phyloP scores from a whole-genome alignment of 805 yeast species.

The Maudiozyma bulderi region DNA sequence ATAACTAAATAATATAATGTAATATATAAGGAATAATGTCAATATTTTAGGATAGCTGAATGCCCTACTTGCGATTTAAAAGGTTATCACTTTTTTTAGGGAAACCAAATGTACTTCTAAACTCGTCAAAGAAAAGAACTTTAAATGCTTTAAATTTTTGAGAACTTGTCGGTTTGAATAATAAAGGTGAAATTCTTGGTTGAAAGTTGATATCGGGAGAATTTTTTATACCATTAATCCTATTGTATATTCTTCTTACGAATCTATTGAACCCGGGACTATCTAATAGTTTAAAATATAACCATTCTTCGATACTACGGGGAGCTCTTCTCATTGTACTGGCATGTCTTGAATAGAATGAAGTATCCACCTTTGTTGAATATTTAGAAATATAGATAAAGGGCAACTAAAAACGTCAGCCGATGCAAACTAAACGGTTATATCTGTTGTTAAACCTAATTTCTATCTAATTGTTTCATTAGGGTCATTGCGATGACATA shows the following conservation, averaged over 20 bases:
- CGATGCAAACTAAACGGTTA: too few species aligned
- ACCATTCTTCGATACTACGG: constrained; percentile 39
- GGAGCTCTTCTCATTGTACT: constrained; percentile 19
- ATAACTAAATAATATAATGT: too few species aligned
- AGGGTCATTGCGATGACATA: too few species aligned
- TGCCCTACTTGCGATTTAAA: neutral
- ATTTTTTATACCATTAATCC: constrained; percentile 48
- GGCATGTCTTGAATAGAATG: neutral
- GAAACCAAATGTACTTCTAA: constrained; percentile 45
- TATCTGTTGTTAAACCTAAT: too few species aligned
- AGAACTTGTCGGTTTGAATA: constrained; percentile 39
- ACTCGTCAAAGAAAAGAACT: constrained; percentile 49
- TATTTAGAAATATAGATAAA: neutral
- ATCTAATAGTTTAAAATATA: constrained; percentile 39
- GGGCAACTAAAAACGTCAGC: neutral
- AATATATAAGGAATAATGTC: too few species aligned
- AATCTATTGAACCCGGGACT: constrained; percentile 53
- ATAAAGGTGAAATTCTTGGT: constrained; percentile 8
- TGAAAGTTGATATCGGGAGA: constrained; percentile 26
- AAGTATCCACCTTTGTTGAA: neutral
- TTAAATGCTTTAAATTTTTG: constrained; percentile 58
- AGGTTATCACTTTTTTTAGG: constrained; percentile 17
- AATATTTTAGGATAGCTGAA: too few species aligned
- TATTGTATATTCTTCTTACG: constrained; percentile 54
- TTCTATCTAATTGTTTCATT: too few species aligned